phyloP scores from a whole-genome alignment of 345 rosid genomes.

The Pugionium cornutum region DNA sequence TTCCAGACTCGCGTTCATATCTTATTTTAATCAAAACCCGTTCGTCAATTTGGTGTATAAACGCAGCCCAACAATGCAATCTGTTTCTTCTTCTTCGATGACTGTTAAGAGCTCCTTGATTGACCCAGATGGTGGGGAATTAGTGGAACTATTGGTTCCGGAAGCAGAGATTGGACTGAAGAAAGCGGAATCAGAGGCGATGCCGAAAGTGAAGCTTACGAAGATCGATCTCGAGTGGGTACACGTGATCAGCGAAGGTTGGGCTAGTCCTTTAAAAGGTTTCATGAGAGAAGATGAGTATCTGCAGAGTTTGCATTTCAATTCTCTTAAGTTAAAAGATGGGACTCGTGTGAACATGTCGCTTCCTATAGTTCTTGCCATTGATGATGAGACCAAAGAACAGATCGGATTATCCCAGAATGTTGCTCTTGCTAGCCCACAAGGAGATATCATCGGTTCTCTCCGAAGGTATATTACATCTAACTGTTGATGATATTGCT shows the following conservation, averaged over 20 bases:
- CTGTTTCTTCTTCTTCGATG: conserved; percentile 21
- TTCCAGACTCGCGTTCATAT: neutral
- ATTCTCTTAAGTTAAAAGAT: conserved; percentile 59
- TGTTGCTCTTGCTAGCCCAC: conserved; percentile 65
- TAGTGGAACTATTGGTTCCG: conserved; percentile 72
- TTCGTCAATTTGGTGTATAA: conserved; percentile 31
- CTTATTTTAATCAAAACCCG: conserved; percentile 47
- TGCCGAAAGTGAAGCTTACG: conserved; percentile 68
- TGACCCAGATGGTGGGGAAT: conserved; percentile 86
- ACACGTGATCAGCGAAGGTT: conserved; percentile 88
- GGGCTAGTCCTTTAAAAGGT: conserved; percentile 95
- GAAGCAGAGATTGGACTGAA: conserved; percentile 54
- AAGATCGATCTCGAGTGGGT: conserved; percentile 92
- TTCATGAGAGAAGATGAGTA: conserved; percentile 95
- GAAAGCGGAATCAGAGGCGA: conserved; percentile 56
- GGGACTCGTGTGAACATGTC: conserved; percentile 83
- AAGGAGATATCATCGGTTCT: conserved; percentile 62
- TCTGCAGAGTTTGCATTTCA: conserved; percentile 87
- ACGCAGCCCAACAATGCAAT: conserved; percentile 38
- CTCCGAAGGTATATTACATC: conserved; percentile 55
- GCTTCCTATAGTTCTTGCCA: conserved; percentile 90
- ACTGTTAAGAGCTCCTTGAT: conserved; percentile 68
- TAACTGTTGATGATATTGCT: neutral
- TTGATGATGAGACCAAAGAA: conserved; percentile 75
- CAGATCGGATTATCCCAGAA: conserved; percentile 55